phyloP scores from a whole-genome alignment of 2,329 filamentous ascomycete genomes.

The Bertia moriformis region DNA sequence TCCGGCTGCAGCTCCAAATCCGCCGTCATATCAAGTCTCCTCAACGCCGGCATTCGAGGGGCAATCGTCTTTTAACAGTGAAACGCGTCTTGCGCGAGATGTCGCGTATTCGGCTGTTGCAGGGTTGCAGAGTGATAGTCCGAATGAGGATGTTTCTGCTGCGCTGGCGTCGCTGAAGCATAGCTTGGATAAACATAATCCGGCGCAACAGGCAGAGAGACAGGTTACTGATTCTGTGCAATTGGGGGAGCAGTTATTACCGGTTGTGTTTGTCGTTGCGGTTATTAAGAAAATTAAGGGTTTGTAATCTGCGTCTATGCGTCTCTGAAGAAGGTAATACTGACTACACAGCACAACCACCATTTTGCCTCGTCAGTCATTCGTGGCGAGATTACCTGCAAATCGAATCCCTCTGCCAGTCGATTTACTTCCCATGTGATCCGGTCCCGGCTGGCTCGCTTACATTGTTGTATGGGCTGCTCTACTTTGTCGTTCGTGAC shows the following conservation, averaged over 20 bases:
- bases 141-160: not conserved
- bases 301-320: too few relatives aligned
- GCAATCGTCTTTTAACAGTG: not conserved
- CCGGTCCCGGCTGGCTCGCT: slow-evolving; percentile 9
- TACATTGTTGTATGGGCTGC: slow-evolving; percentile 4
- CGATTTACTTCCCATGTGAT: slow-evolving; percentile 8
- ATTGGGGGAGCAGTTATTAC: too few relatives aligned
- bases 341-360: slow-evolving; percentile 9
- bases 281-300: not conserved
- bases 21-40: too few relatives aligned
- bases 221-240: too few relatives aligned
- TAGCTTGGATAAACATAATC: not conserved
- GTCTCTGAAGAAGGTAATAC: too few relatives aligned
- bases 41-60: not conserved
- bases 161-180: not conserved
- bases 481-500: slow-evolving; percentile 1
- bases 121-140: not conserved
- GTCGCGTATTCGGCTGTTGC: not conserved
- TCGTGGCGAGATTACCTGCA: slow-evolving; percentile 10
- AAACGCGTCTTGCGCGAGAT: not conserved
- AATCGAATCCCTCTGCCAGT: slow-evolving; percentile 8
- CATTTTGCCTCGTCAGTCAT: slow-evolving; percentile 11
- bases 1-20: not conserved
- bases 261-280: not conserved
- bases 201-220: too few relatives aligned